Conservation (phyloP, 164 flowering plant species). For the Magnolia kwangsiensis region DNA sequence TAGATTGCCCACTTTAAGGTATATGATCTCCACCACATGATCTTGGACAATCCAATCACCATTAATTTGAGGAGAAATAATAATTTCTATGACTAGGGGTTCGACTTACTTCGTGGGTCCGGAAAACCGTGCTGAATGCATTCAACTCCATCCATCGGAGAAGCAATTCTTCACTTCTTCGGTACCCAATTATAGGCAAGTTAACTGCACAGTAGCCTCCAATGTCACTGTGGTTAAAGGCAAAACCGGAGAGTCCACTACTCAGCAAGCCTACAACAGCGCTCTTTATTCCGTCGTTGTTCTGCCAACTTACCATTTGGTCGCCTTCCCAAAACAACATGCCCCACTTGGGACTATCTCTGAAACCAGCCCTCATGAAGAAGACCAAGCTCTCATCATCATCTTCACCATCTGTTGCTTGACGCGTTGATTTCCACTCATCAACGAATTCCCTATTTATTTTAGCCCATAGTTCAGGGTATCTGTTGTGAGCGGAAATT, state of each 20-base stretch:
- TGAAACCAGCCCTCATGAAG: constrained; percentile 86
- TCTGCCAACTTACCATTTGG: constrained; percentile 93
- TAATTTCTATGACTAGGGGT: background rate
- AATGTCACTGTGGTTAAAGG: constrained; percentile 82
- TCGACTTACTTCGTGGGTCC: constrained; percentile 73
- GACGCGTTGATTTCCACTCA: constrained; percentile 50
- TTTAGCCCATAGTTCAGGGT: constrained; percentile 86
- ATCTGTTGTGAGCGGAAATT: constrained; percentile 72
- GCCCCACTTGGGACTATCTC: constrained; percentile 77
- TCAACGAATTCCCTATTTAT: constrained; percentile 75
- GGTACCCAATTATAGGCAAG: constrained; percentile 61
- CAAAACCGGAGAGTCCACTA: constrained; percentile 76
- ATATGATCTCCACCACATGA: background rate
- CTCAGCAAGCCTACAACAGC: constrained; percentile 79
- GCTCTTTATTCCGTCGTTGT: constrained; percentile 86
- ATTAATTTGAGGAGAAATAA: background rate
- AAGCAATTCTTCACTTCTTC: constrained; percentile 72
- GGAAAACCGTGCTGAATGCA: constrained; percentile 72
- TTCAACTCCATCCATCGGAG: constrained; percentile 80
- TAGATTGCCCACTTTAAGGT: background rate
- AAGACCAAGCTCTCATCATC: constrained; percentile 58
- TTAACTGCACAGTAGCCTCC: constrained; percentile 88
- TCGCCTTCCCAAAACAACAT: constrained; percentile 92
- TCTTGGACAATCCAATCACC: background rate
- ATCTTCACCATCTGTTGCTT: constrained; percentile 36